Evolutionary conservation across 108 stramenopile species (phyloP).

Genomic region (Nitzschia putrida): DNA sequence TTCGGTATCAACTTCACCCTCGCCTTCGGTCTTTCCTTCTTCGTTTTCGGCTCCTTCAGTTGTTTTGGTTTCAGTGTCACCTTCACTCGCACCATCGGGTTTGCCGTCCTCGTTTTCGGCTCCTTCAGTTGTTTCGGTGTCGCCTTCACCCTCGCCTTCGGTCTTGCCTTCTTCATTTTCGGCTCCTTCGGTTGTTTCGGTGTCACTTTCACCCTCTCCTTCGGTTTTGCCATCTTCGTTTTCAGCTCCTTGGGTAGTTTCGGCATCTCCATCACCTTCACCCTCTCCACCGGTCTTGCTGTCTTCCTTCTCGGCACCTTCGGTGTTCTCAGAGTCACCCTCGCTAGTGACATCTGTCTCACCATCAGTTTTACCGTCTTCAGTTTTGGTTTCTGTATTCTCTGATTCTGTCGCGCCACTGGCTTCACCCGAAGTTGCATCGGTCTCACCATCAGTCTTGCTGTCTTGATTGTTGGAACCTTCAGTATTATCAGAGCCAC

Average conservation of each 20-base stretch:
- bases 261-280: slow-evolving; percentile 2
- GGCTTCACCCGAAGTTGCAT: neutral
- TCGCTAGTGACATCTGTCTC: too few relatives aligned
- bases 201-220: neutral
- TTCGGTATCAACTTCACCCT: neutral
- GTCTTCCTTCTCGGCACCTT: neutral
- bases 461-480: neutral
- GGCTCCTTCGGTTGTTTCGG: neutral
- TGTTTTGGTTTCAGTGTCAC: slow-evolving; percentile 8
- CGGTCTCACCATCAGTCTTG: slow-evolving; percentile 1
- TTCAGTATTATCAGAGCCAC: neutral
- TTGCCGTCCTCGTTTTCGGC: neutral
- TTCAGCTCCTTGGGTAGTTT: neutral
- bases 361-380: too few relatives aligned
- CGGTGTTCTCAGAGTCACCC: neutral
- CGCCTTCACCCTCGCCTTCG: neutral
- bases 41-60: neutral
- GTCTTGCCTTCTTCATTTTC: too few relatives aligned
- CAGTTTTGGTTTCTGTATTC: too few relatives aligned
- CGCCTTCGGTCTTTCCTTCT: neutral
- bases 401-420: neutral
- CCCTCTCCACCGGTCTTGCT: neutral
- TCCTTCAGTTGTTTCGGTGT: neutral
- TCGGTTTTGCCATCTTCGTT: neutral
- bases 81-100: neutral